Conservation (phyloP, 305 asterid species). For the Euphrasia arctica region DNA sequence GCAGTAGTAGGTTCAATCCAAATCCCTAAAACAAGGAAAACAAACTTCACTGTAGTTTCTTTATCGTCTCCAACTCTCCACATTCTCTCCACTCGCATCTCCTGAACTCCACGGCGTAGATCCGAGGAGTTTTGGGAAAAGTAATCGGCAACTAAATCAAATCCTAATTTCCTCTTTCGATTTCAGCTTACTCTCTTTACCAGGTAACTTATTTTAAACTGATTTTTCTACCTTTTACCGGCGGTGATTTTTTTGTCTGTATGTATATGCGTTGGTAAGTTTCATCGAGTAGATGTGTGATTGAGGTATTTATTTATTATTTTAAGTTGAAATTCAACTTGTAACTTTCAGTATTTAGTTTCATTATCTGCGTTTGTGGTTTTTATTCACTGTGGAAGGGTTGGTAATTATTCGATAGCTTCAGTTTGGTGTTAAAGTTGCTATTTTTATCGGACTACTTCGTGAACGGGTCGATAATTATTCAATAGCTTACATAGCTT, state of each 20-base stretch:
- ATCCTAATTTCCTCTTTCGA: background rate
- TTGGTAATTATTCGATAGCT: no score
- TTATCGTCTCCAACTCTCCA: background rate
- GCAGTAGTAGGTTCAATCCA: constrained; percentile 23
- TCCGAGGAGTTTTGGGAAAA: constrained; percentile 65
- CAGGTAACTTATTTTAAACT: constrained; percentile 33
- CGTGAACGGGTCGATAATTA: background rate
- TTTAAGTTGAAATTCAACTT: no score
- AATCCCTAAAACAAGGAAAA: constrained; percentile 30
- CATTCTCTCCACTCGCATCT: constrained; percentile 17
- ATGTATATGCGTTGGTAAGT: background rate
- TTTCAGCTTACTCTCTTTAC: constrained; percentile 15
- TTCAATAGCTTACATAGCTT: background rate
- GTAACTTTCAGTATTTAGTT: background rate
- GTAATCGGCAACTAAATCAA: constrained; percentile 7
- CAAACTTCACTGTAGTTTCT: background rate
- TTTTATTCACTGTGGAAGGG: background rate
- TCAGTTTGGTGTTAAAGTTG: no score
- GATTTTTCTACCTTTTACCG: no score
- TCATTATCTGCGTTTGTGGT: background rate
- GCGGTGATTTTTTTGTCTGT: no score
- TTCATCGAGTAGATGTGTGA: constrained; percentile 1
- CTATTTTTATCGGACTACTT: background rate
- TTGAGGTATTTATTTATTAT: background rate
- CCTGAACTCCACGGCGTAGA: constrained; percentile 76